Percentiles rank a stretch among this genome's conserved stretches.
phyloP scores from a whole-genome alignment of 352 stramenopile species.

The Phytophthora citricola region DNA sequence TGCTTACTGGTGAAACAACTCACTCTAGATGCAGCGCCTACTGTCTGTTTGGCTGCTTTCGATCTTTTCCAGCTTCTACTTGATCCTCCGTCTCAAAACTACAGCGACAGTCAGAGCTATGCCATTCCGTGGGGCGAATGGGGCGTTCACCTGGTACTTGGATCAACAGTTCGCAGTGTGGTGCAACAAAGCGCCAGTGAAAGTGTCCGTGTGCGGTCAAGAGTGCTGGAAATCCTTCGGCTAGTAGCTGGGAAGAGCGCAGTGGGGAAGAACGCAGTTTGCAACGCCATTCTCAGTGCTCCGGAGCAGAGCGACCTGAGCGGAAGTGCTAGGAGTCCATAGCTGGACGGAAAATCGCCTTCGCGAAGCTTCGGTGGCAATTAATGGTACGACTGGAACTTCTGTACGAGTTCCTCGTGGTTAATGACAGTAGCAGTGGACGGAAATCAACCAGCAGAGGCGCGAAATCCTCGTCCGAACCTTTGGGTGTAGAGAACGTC shows the following conservation, averaged over 20 bases:
- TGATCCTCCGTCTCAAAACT: conserved; percentile 41
- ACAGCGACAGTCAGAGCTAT: conserved; percentile 36
- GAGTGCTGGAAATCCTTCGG: conserved; percentile 58
- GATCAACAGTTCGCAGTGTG: conserved; percentile 77
- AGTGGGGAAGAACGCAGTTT: conserved; percentile 66
- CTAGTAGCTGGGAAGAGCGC: conserved; percentile 53
- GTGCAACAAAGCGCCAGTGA: conserved; percentile 74
- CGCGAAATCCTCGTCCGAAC: conserved; percentile 38
- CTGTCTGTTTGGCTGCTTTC: conserved; percentile 61
- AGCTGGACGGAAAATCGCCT: conserved; percentile 49
- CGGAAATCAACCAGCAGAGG: conserved; percentile 15
- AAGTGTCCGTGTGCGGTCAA: conserved; percentile 63
- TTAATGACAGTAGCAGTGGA: conserved; percentile 24
- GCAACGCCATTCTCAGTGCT: conserved; percentile 73
- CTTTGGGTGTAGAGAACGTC: conserved; percentile 68
- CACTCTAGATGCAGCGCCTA: conserved; percentile 52
- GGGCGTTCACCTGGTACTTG: conserved; percentile 79
- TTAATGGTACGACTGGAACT: conserved; percentile 66
- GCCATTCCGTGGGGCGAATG: conserved; percentile 82
- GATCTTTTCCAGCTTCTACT: conserved; percentile 65
- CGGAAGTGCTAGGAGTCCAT: conserved; percentile 39
- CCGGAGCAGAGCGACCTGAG: conserved; percentile 65
- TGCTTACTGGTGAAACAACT: conserved; percentile 77
- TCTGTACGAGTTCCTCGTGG: conserved; percentile 55
- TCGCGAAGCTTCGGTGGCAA: conserved; percentile 70